A percentile compares a stretch with the other conserved stretches of the same genome.
phyloP scores from a whole-genome alignment of 2,329 filamentous ascomycete species.

The Paramyrothecium roridum region DNA sequence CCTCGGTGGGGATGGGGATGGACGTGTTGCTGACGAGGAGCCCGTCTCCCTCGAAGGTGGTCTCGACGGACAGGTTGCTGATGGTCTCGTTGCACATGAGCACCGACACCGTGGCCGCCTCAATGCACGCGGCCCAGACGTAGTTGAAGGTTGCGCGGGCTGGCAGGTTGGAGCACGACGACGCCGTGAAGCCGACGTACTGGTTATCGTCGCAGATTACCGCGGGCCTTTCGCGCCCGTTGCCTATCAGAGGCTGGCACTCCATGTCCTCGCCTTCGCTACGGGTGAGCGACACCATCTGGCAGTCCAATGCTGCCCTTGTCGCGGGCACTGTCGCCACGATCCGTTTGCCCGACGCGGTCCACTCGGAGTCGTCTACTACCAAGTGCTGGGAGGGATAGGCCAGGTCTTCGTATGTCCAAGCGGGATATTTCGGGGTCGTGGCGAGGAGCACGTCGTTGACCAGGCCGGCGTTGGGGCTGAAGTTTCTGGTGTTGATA shows the following conservation, averaged over 20 bases:
- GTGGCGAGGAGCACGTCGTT: constrained; percentile 13
- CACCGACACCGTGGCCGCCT: constrained; percentile 13
- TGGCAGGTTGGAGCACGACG: constrained; percentile 15
- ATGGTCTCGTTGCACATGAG: constrained; percentile 20
- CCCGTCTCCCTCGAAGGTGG: constrained; percentile 19
- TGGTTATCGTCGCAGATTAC: constrained; percentile 12
- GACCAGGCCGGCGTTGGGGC: constrained; percentile 11
- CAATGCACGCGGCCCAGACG: constrained; percentile 20
- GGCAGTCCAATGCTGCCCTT: constrained; percentile 14
- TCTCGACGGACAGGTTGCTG: constrained; percentile 12
- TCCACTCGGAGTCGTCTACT: constrained; percentile 12
- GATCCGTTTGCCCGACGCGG: constrained; percentile 17
- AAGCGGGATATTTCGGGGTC: constrained; percentile 17
- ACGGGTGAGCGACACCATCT: constrained; percentile 10
- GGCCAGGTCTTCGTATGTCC: constrained; percentile 21
- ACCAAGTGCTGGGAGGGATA: constrained; percentile 15
- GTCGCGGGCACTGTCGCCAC: constrained; percentile 14
- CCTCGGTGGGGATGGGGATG: constrained; percentile 14
- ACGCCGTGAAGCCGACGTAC: constrained; percentile 16
- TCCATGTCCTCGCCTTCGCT: constrained; percentile 13
- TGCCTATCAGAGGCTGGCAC: constrained; percentile 12
- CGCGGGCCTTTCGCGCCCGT: constrained; percentile 6
- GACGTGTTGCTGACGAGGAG: constrained; percentile 14
- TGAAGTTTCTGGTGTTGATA: constrained; percentile 9
- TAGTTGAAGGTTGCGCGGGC: constrained; percentile 16